Evolutionary conservation across 2,329 filamentous ascomycete species (phyloP).

Genomic region (Aspergillus carbonarius): DNA sequence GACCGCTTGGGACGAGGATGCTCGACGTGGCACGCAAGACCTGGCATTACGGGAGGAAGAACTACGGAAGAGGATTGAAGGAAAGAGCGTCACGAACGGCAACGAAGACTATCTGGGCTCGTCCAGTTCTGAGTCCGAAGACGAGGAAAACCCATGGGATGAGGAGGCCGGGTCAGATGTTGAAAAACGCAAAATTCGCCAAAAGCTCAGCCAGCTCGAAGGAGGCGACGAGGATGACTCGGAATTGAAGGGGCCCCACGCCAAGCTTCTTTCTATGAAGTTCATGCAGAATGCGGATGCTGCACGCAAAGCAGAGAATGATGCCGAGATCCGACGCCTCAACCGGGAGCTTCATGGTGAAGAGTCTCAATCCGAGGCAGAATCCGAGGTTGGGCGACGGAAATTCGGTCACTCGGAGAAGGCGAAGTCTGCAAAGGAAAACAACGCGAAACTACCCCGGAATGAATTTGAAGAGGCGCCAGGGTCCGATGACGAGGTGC

Average conservation of each 20-base stretch:
- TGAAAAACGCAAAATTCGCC: constrained; percentile 36
- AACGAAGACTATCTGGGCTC: constrained; percentile 54
- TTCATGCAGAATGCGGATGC: constrained; percentile 94
- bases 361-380: constrained; percentile 56
- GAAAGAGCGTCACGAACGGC: constrained; percentile 63
- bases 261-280: constrained; percentile 76
- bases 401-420: constrained; percentile 37
- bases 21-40: constrained; percentile 72
- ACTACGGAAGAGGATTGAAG: constrained; percentile 74
- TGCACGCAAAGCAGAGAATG: constrained; percentile 73
- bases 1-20: constrained; percentile 85
- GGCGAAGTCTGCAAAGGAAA: constrained; percentile 28
- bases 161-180: constrained; percentile 48
- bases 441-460: constrained; percentile 32
- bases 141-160: constrained; percentile 56
- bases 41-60: constrained; percentile 83
- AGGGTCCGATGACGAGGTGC: constrained; percentile 49
- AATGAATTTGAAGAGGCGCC: constrained; percentile 64
- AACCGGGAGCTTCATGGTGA: constrained; percentile 66
- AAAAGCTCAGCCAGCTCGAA: constrained; percentile 50
- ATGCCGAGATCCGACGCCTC: constrained; percentile 70
- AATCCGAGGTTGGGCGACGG: constrained; percentile 63
- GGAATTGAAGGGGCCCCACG: constrained; percentile 50
- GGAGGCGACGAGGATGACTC: constrained; percentile 45
- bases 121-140: constrained; percentile 63